Conservation (phyloP, 163 green algal genomes). For the Scenedesmus sp. region DNA sequence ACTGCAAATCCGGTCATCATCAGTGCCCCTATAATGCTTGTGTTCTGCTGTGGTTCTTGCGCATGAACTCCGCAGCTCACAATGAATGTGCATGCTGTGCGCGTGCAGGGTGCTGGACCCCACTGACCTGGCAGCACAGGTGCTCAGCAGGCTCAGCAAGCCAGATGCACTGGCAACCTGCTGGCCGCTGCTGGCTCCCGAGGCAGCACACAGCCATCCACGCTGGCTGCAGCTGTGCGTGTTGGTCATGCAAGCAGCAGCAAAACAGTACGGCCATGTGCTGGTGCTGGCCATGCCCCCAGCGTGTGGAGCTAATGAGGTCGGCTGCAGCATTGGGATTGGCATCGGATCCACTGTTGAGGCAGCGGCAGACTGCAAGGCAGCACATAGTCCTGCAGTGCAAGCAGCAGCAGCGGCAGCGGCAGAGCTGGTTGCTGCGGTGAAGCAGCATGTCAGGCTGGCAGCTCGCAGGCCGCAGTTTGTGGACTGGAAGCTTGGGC, state of each 20-base stretch:
- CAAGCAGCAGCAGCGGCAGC: constrained; percentile 11
- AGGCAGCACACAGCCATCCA: neutral
- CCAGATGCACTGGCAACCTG: constrained; percentile 46
- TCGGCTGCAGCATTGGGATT: neutral
- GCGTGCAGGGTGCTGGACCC: constrained; percentile 43
- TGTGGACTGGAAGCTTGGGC: neutral
- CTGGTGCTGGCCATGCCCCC: constrained; percentile 30
- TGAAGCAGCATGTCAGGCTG: constrained; percentile 37
- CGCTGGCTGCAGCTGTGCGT: constrained; percentile 71
- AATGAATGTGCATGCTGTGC: neutral
- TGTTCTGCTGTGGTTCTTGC: too few relatives aligned
- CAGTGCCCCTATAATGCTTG: neutral
- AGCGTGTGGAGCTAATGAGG: too few relatives aligned
- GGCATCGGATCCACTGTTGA: constrained; percentile 6
- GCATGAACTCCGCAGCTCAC: too few relatives aligned
- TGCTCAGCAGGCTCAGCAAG: constrained; percentile 57
- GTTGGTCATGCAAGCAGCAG: constrained; percentile 63
- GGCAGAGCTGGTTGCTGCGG: constrained; percentile 7
- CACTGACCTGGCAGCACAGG: constrained; percentile 50
- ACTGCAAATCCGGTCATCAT: neutral
- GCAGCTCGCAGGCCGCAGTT: constrained; percentile 42
- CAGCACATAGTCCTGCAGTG: neutral
- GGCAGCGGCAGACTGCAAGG: neutral
- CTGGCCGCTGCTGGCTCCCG: constrained; percentile 38
- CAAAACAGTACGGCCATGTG: constrained; percentile 47